phyloP scores from a whole-genome alignment of 148 eudicot species.

The Tetragonia tetragonoides region DNA sequence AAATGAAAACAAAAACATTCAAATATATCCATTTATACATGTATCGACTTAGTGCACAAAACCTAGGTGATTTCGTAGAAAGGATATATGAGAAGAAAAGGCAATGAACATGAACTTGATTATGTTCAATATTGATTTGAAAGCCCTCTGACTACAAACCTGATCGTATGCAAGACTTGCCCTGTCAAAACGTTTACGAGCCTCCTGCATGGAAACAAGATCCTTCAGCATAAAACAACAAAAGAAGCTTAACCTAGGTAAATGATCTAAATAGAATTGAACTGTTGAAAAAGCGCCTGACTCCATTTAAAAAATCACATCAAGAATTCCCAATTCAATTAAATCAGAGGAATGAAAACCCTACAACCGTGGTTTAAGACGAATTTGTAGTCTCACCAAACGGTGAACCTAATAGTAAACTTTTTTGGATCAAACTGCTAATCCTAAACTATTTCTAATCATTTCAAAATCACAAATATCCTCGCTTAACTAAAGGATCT shows the following conservation, averaged over 20 bases:
- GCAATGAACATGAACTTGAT: neutral
- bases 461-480: neutral
- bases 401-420: neutral
- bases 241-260: neutral
- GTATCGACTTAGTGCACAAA: neutral
- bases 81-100: neutral
- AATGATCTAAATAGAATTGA: neutral
- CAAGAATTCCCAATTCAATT: neutral
- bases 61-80: neutral
- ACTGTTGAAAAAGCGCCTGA: neutral
- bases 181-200: constrained; percentile 94
- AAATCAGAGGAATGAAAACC: neutral
- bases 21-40: neutral
- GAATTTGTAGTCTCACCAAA: neutral
- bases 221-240: constrained; percentile 8
- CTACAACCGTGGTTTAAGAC: neutral
- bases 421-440: neutral
- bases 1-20: too few species aligned
- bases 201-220: constrained; percentile 66
- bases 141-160: constrained; percentile 43
- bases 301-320: neutral
- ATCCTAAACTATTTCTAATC: neutral
- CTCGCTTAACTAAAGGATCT: neutral
- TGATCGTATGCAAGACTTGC: constrained; percentile 92
- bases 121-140: neutral